These are phyloP conservation scores for Friedmanniomyces simplex DNA, from an alignment of 495 filamentous ascomycete species.

Conservation along the genomic window DNA sequence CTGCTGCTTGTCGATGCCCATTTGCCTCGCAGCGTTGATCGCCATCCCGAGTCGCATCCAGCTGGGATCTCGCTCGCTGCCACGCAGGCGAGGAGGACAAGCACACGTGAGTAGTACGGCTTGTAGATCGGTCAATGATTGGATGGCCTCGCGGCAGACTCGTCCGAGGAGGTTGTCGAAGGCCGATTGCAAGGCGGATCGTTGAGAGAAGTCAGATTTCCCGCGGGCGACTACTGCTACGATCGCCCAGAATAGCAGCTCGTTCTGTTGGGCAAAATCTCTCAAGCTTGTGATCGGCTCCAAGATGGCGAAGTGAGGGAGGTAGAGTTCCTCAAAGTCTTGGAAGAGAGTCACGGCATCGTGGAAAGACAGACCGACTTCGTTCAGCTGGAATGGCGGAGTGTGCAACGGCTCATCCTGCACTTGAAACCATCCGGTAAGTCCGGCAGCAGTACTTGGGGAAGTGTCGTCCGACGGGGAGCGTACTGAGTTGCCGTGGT, in stretches of 20 bases:
- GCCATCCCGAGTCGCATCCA: conserved; percentile 7
- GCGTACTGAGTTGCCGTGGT: background rate
- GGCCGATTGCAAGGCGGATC: background rate
- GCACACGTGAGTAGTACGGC: conserved; percentile 7
- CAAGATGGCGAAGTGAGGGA: conserved; percentile 12
- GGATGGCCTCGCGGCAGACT: background rate
- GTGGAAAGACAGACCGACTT: background rate
- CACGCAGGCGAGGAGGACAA: conserved; percentile 3
- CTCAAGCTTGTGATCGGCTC: conserved; percentile 10
- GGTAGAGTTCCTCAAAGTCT: conserved; percentile 14
- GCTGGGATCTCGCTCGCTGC: conserved; percentile 8
- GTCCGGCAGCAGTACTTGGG: background rate
- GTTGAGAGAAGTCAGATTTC: background rate
- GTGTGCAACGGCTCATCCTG: background rate
- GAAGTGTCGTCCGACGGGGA: background rate
- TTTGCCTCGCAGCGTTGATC: conserved; percentile 14
- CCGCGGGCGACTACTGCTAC: conserved; percentile 3
- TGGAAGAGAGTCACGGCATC: background rate
- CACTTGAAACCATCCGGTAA: background rate
- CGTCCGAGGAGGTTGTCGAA: background rate
- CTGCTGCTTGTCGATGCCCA: conserved; percentile 12
- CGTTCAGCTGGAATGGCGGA: background rate
- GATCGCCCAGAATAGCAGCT: conserved; percentile 16
- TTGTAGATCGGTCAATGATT: conserved; percentile 10
- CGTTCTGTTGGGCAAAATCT: conserved; percentile 1